phyloP scores from a whole-genome alignment of 179 eudicot species.

The Pouteria campechiana region DNA sequence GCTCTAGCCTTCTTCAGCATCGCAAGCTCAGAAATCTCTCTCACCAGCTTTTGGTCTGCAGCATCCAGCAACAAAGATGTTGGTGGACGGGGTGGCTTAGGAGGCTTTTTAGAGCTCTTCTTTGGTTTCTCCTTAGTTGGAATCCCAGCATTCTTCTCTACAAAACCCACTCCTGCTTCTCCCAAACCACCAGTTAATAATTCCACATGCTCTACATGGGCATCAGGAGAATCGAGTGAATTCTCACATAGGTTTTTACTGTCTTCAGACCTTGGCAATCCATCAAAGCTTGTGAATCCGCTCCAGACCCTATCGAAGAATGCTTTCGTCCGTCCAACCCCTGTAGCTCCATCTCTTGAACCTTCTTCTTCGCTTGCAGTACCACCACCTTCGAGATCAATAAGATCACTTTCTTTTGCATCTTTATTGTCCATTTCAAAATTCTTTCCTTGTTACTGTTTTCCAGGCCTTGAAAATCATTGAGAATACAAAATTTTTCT shows the following conservation, averaged over 20 bases:
- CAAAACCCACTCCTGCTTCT: conserved; percentile 15
- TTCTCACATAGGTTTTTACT: conserved; percentile 10
- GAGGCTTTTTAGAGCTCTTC: conserved; percentile 68
- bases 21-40: conserved; percentile 58
- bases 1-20: conserved; percentile 54
- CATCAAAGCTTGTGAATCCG: conserved; percentile 16
- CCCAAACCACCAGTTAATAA: conserved; percentile 17
- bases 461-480: too few relatives aligned
- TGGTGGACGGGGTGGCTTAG: conserved; percentile 77
- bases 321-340: conserved; percentile 14
- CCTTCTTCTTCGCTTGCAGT: conserved; percentile 12
- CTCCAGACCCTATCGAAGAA: conserved; percentile 3
- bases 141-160: conserved; percentile 26
- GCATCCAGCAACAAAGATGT: conserved; percentile 65
- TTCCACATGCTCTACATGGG: conserved; percentile 12
- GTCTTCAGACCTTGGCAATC: conserved; percentile 14
- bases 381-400: conserved; percentile 58
- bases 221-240: conserved; percentile 16
- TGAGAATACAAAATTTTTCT: too few relatives aligned
- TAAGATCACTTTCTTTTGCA: conserved; percentile 20
- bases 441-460: neutral
- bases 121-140: conserved; percentile 59
- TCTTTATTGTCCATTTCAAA: conserved; percentile 23
- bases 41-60: conserved; percentile 70
- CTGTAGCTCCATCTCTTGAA: conserved; percentile 7